phyloP scores from a whole-genome alignment of 1,139 yeast species.

The Saccharomycopsis hybrid region DNA sequence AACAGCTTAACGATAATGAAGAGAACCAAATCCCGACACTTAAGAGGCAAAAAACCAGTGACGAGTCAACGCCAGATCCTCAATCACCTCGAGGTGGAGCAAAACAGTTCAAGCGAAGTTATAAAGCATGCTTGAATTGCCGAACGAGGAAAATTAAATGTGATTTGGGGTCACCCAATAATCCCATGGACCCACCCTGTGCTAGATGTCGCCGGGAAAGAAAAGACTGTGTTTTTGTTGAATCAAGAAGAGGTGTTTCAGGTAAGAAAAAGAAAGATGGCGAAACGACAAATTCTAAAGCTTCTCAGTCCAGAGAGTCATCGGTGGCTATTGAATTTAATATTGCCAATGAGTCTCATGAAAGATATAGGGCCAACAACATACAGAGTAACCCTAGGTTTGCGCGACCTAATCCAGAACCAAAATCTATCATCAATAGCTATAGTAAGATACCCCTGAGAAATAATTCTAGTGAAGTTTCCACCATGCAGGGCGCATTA shows the following conservation, averaged over 20 bases:
- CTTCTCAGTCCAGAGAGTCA: background rate
- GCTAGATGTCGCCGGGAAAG: constrained; percentile 77
- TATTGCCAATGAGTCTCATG: constrained; percentile 1
- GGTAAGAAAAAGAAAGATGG: constrained; percentile 19
- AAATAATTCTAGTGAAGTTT: constrained; percentile 26
- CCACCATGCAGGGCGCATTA: constrained; percentile 58
- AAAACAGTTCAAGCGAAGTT: constrained; percentile 49
- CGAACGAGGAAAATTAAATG: constrained; percentile 78
- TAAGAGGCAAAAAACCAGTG: no score
- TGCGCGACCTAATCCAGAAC: background rate
- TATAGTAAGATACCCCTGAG: constrained; percentile 8
- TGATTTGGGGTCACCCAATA: constrained; percentile 70
- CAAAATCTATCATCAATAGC: constrained; percentile 4
- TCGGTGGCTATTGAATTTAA: background rate
- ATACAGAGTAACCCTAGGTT: no score
- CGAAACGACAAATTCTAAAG: background rate
- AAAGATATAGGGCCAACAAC: background rate
- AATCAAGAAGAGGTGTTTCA: constrained; percentile 30
- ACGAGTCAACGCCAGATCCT: no score
- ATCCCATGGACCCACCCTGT: constrained; percentile 79
- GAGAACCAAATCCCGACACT: no score
- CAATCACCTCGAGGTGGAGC: background rate
- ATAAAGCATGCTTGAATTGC: constrained; percentile 80
- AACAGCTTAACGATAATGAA: no score
- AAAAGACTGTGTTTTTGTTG: constrained; percentile 73